A percentile compares a stretch with the other conserved stretches of the same genome.
Conservation (phyloP, 2,329 filamentous ascomycete genomes). For the Trichoderma sp. region DNA sequence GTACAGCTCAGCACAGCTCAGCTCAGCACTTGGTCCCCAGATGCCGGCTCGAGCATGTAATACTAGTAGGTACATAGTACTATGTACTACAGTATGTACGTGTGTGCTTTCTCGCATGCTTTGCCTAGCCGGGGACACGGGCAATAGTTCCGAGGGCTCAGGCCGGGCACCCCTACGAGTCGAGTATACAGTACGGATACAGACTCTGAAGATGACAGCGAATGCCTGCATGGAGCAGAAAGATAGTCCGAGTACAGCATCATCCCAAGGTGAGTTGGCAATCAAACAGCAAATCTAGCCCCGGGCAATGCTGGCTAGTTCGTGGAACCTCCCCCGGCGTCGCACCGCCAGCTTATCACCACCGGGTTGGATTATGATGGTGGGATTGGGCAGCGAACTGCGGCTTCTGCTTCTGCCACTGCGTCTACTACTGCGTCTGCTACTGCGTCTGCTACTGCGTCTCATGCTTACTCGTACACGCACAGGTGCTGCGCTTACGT, state of each 20-base stretch:
- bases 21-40: too few species aligned
- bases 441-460: not conserved
- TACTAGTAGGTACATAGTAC: too few species aligned
- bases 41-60: not conserved
- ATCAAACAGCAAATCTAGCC: not conserved
- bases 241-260: not conserved
- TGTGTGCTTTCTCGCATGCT: not conserved
- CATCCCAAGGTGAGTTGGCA: not conserved
- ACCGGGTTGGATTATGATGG: not conserved
- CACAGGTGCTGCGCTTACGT: not conserved
- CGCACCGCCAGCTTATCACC: not conserved
- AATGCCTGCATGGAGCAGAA: not conserved
- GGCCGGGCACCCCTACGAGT: not conserved
- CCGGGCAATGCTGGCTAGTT: not conserved
- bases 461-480: not conserved
- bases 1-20: too few species aligned
- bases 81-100: too few species aligned
- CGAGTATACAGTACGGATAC: not conserved
- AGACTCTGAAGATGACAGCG: not conserved
- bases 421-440: not conserved
- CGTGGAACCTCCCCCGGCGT: not conserved
- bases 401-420: not conserved
- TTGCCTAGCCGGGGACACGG: not conserved
- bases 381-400: conserved; percentile 16
- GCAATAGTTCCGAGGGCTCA: not conserved